Evolutionary conservation across 495 filamentous ascomycete species (phyloP), one percentile per base, ranked within the genome.

Genomic region (Aspergillus indologenus): DNA sequence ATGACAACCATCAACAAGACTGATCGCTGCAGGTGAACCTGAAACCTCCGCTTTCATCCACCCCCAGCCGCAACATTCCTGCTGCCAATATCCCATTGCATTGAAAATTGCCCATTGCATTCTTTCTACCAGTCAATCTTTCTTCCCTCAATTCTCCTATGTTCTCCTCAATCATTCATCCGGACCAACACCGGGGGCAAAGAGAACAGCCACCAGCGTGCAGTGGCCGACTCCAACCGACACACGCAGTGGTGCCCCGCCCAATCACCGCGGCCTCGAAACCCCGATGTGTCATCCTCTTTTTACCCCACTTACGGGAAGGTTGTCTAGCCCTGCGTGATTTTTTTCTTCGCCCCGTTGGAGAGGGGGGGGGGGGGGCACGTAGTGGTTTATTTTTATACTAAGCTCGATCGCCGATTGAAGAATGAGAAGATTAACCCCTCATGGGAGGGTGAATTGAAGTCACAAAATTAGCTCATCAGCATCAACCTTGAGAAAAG

Each of bases 291-390:
- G 34, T 40, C 34, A 40, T 40, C 34, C 42, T 26, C 29, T 18
- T 19, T 53, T 53, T 53, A n/a, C 20, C 31, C 31, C 19, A 52
- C 26, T 26, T n/a, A n/a, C n/a, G n/a, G n/a, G 24, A 50, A 15
- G 51, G 43, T 40, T 7, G 5, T 14, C 34, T 14, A 7, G 34
- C 34, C 34, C 34, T 40, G 34, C 34, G 34, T 7, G 34, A 40
- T 40, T 40, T 40, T 40, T 31, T 4, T 18, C 26, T 12, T 50
- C n/a, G n/a, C n/a, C n/a, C n/a, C n/a, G n/a, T n/a, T 29, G 26
- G 26, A 29, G 4, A 9, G 26, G 3, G 3, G 3, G 26, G 26
- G 26, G 26, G 26, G 9, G 26, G 26, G 26, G 26, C 26, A n/a
- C n/a, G n/a, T n/a, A n/a, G n/a, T n/a, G n/a, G n/a, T n/a, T n/a